These are phyloP conservation scores for Debaryomyces hansenii DNA, from an alignment of 805 yeast genomes.

Conservation along the genomic window DNA sequence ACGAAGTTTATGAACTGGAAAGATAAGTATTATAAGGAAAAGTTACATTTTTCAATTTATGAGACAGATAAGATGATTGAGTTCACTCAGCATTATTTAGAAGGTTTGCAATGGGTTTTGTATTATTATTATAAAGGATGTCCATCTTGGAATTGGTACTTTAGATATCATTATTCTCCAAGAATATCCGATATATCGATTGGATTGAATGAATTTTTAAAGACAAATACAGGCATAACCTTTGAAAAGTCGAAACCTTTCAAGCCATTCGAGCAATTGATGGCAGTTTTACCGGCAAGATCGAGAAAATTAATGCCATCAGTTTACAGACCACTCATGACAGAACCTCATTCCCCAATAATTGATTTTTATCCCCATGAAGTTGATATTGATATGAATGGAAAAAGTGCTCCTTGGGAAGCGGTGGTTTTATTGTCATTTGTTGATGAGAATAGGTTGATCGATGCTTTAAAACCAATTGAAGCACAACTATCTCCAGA, in stretches of 20 bases:
- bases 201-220: constrained; percentile 62
- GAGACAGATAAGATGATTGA: constrained; percentile 61
- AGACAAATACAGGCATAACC: constrained; percentile 23
- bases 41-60: constrained; percentile 65
- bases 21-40: constrained; percentile 78
- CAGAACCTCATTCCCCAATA: constrained; percentile 82
- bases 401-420: constrained; percentile 96
- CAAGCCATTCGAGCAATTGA: constrained; percentile 90
- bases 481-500: constrained; percentile 63
- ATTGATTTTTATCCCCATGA: constrained; percentile 87
- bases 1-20: constrained; percentile 81
- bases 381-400: constrained; percentile 87
- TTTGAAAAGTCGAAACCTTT: constrained; percentile 79
- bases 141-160: constrained; percentile 96
- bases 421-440: constrained; percentile 91
- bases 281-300: constrained; percentile 96
- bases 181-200: constrained; percentile 81
- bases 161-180: constrained; percentile 87
- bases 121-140: constrained; percentile 87
- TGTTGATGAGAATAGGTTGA: constrained; percentile 78
- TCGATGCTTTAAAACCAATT: constrained; percentile 68
- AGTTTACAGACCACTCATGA: constrained; percentile 79
- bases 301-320: constrained; percentile 77
- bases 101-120: constrained; percentile 97
- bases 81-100: constrained; percentile 77